Percentiles rank a stretch among this genome's conserved stretches.
Conservation (phyloP, 495 filamentous ascomycete genomes). For the Lepraria neglecta region DNA sequence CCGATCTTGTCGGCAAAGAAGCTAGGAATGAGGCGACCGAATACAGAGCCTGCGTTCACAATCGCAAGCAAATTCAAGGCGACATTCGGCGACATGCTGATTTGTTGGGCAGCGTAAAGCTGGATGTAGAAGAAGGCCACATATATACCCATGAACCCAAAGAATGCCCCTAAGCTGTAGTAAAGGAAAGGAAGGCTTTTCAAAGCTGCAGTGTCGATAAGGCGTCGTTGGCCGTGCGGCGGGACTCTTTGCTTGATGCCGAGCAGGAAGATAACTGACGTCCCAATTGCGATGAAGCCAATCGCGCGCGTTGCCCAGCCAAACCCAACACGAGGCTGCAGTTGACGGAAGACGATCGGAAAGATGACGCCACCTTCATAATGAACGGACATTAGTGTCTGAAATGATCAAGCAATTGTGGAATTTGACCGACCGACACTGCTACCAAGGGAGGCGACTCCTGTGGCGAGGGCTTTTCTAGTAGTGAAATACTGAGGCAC, state of each 20-base stretch:
- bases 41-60: conserved; percentile 43
- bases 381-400: conserved; percentile 4
- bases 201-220: conserved; percentile 36
- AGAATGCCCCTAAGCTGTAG: conserved; percentile 12
- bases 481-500: conserved; percentile 54
- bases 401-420: conserved; percentile 16
- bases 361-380: conserved; percentile 44
- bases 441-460: conserved; percentile 53
- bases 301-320: conserved; percentile 49
- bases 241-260: conserved; percentile 24
- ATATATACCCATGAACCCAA: conserved; percentile 49
- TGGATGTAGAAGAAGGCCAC: conserved; percentile 52
- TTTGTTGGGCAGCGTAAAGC: conserved; percentile 41
- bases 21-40: conserved; percentile 32
- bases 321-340: conserved; percentile 46
- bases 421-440: conserved; percentile 39
- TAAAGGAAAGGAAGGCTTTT: conserved; percentile 33
- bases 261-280: conserved; percentile 35
- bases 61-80: conserved; percentile 49
- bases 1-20: conserved; percentile 59
- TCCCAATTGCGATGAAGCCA: conserved; percentile 46
- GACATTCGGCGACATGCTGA: conserved; percentile 52
- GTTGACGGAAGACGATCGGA: conserved; percentile 47
- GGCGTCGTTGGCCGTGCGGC: conserved; percentile 20
- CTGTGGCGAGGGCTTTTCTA: conserved; percentile 49